phyloP scores from a whole-genome alignment of 2,329 filamentous ascomycete genomes.

The Zasmidium citrigriseum region DNA sequence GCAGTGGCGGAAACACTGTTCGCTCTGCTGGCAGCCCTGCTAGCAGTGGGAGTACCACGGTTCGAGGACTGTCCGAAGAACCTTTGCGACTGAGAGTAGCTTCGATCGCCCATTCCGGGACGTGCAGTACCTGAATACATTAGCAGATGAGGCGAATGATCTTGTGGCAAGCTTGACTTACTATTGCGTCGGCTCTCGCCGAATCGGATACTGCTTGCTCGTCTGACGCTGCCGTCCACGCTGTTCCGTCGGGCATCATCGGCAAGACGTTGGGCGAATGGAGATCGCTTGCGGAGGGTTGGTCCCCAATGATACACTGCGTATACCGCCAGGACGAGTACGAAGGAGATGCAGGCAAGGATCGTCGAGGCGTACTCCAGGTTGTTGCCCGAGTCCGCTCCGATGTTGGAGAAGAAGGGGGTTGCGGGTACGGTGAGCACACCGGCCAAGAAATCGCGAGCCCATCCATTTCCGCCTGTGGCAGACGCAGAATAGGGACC shows the following conservation, averaged over 20 bases:
- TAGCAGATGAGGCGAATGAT: too few relatives aligned
- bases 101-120: conserved; percentile 23
- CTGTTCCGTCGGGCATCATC: conserved; percentile 23
- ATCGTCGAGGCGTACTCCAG: conserved; percentile 60
- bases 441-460: conserved; percentile 73
- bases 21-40: conserved; percentile 24
- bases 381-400: conserved; percentile 37
- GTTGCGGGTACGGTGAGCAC: conserved; percentile 69
- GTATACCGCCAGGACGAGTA: conserved; percentile 58
- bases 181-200: conserved; percentile 29
- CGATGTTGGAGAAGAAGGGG: conserved; percentile 55
- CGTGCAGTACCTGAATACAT: conserved; percentile 8
- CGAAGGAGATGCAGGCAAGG: conserved; percentile 51
- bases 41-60: conserved; percentile 28
- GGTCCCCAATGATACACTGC: conserved; percentile 61
- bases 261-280: conserved; percentile 53
- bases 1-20: conserved; percentile 22
- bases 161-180: conserved; percentile 24
- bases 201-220: conserved; percentile 27
- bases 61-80: conserved; percentile 33
- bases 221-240: conserved; percentile 24
- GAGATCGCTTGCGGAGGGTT: conserved; percentile 51
- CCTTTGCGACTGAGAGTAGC: conserved; percentile 30
- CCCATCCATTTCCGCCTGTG: conserved; percentile 74
- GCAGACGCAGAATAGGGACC: conserved; percentile 74